Evolutionary conservation across 768 basidiomycete genomes (phyloP), one percentile per base, ranked within the genome.

Genomic region (Cubamyces lactineus): DNA sequence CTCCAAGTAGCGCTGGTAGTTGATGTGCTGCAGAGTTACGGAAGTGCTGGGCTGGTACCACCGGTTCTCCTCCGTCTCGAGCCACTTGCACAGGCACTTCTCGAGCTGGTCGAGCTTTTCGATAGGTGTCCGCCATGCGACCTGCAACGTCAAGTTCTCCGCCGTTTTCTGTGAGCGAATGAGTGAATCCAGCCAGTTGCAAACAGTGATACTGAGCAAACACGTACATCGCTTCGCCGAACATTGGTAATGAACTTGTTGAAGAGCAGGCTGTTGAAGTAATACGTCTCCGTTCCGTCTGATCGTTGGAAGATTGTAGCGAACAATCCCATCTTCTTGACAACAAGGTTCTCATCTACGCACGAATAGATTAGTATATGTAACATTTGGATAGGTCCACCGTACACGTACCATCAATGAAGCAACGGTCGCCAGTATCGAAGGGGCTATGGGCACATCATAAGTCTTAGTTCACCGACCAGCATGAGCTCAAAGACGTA

Each of bases 381-480:
- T 53, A 19, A 23, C 28, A 2, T 4, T 30, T 5, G 16, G 26
- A 23, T 13, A 16, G 17, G 21, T 17, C 42, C 11, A 9, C 24
- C 11, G 13, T 1, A 13, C 1, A 71, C 80, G 66, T 61, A 84
- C 84, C 69, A 63, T 87, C 87, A 63, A 92, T 85, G 68, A 92
- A 86, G 66, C 86, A 86, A n/a, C 91, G 82, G 74, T 92, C 91
- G 12, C 91, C 91, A 23, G 90, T 90, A 67, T 92, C 90, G 65
- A 86, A 92, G 3, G 89, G 89, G 71, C 88, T 91, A 38, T 19
- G 23, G 23, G 53, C 7, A 63, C 19, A 67, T 53, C 16, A 65
- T 57, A n/a, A 55, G 34, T 11, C 34, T 11, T 9, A 16, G 11
- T 30, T 47, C 15, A 41, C 19, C 45, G n/a, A n/a, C 49, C 34